phyloP scores from a whole-genome alignment of 1,284 basidiomycete genomes.

The Ganoderma sinense region DNA sequence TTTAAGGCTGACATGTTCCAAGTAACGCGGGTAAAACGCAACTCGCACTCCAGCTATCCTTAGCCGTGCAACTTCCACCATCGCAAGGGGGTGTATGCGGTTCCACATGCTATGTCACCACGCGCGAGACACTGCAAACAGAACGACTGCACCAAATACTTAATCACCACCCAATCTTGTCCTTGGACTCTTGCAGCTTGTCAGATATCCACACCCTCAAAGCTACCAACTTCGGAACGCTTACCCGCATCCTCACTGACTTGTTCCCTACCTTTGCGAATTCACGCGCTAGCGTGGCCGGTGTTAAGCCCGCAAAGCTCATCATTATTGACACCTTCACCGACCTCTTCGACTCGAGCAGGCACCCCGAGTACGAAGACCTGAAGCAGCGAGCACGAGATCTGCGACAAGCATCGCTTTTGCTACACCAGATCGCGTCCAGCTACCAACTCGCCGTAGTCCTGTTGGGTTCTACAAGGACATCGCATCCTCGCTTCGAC shows the following conservation, averaged over 20 bases:
- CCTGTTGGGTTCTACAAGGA: slow-evolving; percentile 88
- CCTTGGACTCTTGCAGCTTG: slow-evolving; percentile 56
- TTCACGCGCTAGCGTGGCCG: slow-evolving; percentile 35
- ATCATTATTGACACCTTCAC: slow-evolving; percentile 85
- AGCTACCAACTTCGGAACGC: slow-evolving; percentile 64
- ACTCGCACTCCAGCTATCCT: slow-evolving; percentile 79
- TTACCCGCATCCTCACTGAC: slow-evolving; percentile 72
- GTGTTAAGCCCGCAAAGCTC: slow-evolving; percentile 62
- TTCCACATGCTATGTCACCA: slow-evolving; percentile 78
- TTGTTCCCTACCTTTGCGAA: slow-evolving; percentile 68
- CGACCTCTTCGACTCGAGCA: slow-evolving; percentile 75
- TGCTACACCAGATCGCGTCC: slow-evolving; percentile 74
- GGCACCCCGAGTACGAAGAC: slow-evolving; percentile 61
- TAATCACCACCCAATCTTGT: slow-evolving; percentile 56
- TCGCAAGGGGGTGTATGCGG: slow-evolving; percentile 60
- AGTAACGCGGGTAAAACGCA: slow-evolving; percentile 93
- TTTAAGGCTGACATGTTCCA: slow-evolving; percentile 3
- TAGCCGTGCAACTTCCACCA: slow-evolving; percentile 75
- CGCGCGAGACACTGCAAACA: slow-evolving; percentile 77
- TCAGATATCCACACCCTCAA: slow-evolving; percentile 74
- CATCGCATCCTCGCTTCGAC: slow-evolving; percentile 61
- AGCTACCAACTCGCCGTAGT: slow-evolving; percentile 75
- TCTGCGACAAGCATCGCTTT: slow-evolving; percentile 69
- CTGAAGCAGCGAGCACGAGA: slow-evolving; percentile 75
- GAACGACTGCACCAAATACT: slow-evolving; percentile 66